A percentile compares a stretch with the other conserved stretches of the same genome.
These are phyloP conservation scores for Rhexocercosporidium sp. DNA, from an alignment of 2,329 filamentous ascomycete species.

Conservation along the genomic window DNA sequence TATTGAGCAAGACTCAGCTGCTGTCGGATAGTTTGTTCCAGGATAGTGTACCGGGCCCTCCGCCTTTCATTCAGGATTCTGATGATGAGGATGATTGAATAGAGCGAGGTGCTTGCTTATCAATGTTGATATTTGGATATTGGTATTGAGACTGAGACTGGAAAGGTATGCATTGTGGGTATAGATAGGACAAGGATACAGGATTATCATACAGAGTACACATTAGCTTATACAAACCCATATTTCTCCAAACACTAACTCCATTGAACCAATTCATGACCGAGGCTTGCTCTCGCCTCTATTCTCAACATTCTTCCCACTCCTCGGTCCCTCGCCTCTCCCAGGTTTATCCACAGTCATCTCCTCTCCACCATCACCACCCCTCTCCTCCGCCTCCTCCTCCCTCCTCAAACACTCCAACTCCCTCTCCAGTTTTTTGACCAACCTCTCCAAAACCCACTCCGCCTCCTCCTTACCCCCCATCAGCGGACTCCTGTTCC, in stretches of 20 bases:
- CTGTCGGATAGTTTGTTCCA: constrained; percentile 54
- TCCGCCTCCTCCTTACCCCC: constrained; percentile 70
- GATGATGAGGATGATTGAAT: constrained; percentile 45
- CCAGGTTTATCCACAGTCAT: background rate
- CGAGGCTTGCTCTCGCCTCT: background rate
- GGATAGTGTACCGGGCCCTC: constrained; percentile 46
- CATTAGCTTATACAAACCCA: background rate
- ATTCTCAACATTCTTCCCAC: background rate
- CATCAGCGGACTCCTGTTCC: constrained; percentile 71
- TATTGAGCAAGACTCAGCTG: constrained; percentile 58
- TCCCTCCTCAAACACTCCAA: constrained; percentile 33
- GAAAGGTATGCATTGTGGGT: background rate
- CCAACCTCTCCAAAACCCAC: constrained; percentile 73
- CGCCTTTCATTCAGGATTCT: constrained; percentile 50
- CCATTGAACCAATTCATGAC: background rate
- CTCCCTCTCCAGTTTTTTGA: constrained; percentile 55
- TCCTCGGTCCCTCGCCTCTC: background rate
- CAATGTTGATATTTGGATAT: background rate
- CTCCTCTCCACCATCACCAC: constrained; percentile 3
- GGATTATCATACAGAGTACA: background rate
- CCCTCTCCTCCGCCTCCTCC: constrained; percentile 25
- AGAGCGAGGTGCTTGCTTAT: background rate
- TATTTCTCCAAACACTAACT: background rate
- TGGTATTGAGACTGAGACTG: background rate
- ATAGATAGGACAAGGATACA: background rate